These are phyloP conservation scores for Aspergillus ochraceoroseus DNA, from an alignment of 2,329 filamentous ascomycete species.

Conservation along the genomic window DNA sequence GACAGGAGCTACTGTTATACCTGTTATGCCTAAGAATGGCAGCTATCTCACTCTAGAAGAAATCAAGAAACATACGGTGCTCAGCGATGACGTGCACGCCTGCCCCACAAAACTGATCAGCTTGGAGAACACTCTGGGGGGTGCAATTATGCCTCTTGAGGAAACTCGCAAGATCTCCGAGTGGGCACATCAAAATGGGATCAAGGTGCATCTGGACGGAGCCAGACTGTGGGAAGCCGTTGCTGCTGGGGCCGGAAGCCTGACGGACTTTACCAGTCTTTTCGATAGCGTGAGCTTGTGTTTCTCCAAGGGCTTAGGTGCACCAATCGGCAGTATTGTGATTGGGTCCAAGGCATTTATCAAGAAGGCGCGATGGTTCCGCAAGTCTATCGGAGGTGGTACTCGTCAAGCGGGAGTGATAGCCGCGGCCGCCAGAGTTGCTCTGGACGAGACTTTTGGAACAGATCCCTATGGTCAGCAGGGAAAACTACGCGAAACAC, in stretches of 20 bases:
- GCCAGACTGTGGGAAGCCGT: slow-evolving; percentile 79
- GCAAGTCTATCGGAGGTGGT: slow-evolving; percentile 77
- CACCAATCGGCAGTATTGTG: slow-evolving; percentile 72
- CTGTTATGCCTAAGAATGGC: slow-evolving; percentile 65
- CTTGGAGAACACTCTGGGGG: slow-evolving; percentile 80
- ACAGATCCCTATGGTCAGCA: slow-evolving; percentile 53
- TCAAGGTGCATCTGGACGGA: slow-evolving; percentile 72
- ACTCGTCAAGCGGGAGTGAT: slow-evolving; percentile 71
- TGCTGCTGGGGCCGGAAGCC: slow-evolving; percentile 60
- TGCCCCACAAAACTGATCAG: slow-evolving; percentile 77
- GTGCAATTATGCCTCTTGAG: slow-evolving; percentile 68
- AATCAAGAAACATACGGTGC: slow-evolving; percentile 59
- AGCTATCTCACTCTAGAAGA: slow-evolving; percentile 73
- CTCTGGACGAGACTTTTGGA: slow-evolving; percentile 73
- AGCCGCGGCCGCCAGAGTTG: slow-evolving; percentile 68
- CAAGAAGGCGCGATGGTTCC: slow-evolving; percentile 66
- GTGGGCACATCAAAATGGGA: slow-evolving; percentile 61
- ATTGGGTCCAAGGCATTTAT: slow-evolving; percentile 57
- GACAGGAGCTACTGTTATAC: slow-evolving; percentile 64
- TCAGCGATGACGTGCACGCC: slow-evolving; percentile 64
- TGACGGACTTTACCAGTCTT: slow-evolving; percentile 62
- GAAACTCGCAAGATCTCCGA: slow-evolving; percentile 65
- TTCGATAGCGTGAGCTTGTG: slow-evolving; percentile 74
- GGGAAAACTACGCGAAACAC: slow-evolving; percentile 57
- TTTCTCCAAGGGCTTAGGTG: slow-evolving; percentile 77